A percentile compares a stretch with the other conserved stretches of the same genome.
These are phyloP conservation scores for Exidia glandulosa DNA, from an alignment of 768 basidiomycete species.

Conservation along the genomic window DNA sequence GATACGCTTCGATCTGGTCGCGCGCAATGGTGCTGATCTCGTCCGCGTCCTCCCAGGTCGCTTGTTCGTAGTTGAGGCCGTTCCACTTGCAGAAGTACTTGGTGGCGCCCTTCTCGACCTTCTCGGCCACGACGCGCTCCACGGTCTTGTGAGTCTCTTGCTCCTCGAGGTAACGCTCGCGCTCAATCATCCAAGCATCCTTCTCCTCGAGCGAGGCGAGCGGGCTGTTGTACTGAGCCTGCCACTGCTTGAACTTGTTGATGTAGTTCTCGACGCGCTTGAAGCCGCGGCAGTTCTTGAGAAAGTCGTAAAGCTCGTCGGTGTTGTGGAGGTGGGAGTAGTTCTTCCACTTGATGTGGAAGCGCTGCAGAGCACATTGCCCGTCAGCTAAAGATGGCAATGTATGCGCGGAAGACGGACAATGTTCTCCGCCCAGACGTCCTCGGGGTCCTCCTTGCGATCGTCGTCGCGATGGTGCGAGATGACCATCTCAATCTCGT, in stretches of 20 bases:
- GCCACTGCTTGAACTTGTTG: slow-evolving; percentile 73
- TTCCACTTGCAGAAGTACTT: slow-evolving; percentile 99
- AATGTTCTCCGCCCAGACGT: slow-evolving; percentile 80
- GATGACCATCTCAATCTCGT: slow-evolving; percentile 88
- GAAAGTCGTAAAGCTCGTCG: slow-evolving; percentile 91
- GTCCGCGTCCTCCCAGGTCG: slow-evolving; percentile 86
- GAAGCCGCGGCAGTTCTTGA: slow-evolving; percentile 89
- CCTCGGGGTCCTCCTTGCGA: slow-evolving; percentile 60
- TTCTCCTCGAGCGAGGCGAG: slow-evolving; percentile 74
- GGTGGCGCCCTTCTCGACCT: slow-evolving; percentile 37
- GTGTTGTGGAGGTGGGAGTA: slow-evolving; percentile 98
- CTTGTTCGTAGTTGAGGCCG: slow-evolving; percentile 83
- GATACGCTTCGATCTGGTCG: slow-evolving; percentile 68
- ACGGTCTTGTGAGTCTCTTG: slow-evolving; percentile 84
- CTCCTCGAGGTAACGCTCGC: slow-evolving; percentile 84
- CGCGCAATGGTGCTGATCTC: slow-evolving; percentile 72
- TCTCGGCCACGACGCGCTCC: slow-evolving; percentile 77
- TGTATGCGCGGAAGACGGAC: too few relatives aligned
- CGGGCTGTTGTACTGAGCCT: slow-evolving; percentile 50
- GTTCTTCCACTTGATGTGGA: slow-evolving; percentile 98
- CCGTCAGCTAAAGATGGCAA: too few relatives aligned
- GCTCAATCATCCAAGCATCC: slow-evolving; percentile 80
- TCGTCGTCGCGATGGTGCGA: slow-evolving; percentile 80
- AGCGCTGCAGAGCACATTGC: too few relatives aligned
- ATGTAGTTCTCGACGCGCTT: slow-evolving; percentile 99